Evolutionary conservation across 2,329 filamentous ascomycete genomes (phyloP).

Genomic region (Cladosporium sp.): DNA sequence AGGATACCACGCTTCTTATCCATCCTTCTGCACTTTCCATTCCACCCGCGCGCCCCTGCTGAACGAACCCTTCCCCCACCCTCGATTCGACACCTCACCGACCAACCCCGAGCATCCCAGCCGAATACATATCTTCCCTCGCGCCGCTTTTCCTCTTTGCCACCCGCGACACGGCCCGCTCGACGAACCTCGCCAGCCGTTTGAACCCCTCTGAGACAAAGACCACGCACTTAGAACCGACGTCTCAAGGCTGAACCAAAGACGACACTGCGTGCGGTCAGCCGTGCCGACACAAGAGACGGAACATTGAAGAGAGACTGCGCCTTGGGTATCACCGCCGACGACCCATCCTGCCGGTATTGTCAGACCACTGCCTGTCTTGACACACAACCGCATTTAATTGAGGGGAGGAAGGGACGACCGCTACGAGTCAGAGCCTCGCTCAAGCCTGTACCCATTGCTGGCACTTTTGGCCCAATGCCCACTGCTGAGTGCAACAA

Average conservation of each 20-base stretch:
- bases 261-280: background rate
- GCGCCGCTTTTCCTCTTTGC: slow-evolving; percentile 6
- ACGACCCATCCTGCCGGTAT: background rate
- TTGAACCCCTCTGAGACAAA: background rate
- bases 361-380: background rate
- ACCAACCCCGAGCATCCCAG: background rate
- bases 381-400: background rate
- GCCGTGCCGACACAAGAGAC: slow-evolving; percentile 4
- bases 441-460: background rate
- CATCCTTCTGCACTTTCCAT: slow-evolving; percentile 10
- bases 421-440: background rate
- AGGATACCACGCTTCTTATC: slow-evolving; percentile 5
- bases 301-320: background rate
- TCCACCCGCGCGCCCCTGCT: slow-evolving; percentile 1
- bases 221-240: background rate
- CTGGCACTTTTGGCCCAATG: background rate
- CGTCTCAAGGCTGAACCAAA: background rate
- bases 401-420: background rate
- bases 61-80: background rate
- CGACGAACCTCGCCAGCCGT: background rate
- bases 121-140: background rate
- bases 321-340: background rate
- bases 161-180: slow-evolving; percentile 9
- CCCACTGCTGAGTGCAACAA: background rate
- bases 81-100: background rate